phyloP scores from a whole-genome alignment of 768 basidiomycete species.

The Candolleomyces eurysporus region DNA sequence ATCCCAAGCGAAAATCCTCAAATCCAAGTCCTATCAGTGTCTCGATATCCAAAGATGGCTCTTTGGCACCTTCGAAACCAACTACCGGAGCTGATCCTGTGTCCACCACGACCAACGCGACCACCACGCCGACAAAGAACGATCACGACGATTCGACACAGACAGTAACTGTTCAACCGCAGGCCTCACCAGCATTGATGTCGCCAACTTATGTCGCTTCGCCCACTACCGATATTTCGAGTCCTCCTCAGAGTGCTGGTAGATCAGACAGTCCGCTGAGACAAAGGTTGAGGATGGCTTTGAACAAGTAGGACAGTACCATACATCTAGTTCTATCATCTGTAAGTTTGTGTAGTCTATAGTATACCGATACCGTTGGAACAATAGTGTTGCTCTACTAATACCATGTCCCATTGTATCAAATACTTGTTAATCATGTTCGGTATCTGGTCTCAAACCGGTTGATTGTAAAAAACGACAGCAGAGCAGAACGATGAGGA shows the following conservation, averaged over 20 bases:
- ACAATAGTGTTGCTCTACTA: too few species aligned
- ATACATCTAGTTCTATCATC: too few species aligned
- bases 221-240: background rate
- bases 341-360: too few species aligned
- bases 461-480: background rate
- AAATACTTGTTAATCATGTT: background rate
- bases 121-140: too few species aligned
- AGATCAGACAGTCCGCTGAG: slow-evolving; percentile 25
- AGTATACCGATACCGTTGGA: too few species aligned
- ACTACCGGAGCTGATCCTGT: too few species aligned
- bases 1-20: background rate
- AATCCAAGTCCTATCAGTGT: background rate
- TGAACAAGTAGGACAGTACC: slow-evolving; percentile 17
- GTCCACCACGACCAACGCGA: too few species aligned
- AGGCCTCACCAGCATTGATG: slow-evolving; percentile 1
- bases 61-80: too few species aligned
- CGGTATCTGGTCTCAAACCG: too few species aligned
- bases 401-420: background rate
- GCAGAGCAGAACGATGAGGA: background rate
- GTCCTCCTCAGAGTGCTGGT: background rate
- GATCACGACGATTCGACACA: background rate
- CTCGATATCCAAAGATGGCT: background rate
- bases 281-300: slow-evolving; percentile 25
- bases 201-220: slow-evolving; percentile 1
- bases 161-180: background rate